Evolutionary conservation across 1,284 basidiomycete species (phyloP).

Genomic region (Termitomyces sp.): DNA sequence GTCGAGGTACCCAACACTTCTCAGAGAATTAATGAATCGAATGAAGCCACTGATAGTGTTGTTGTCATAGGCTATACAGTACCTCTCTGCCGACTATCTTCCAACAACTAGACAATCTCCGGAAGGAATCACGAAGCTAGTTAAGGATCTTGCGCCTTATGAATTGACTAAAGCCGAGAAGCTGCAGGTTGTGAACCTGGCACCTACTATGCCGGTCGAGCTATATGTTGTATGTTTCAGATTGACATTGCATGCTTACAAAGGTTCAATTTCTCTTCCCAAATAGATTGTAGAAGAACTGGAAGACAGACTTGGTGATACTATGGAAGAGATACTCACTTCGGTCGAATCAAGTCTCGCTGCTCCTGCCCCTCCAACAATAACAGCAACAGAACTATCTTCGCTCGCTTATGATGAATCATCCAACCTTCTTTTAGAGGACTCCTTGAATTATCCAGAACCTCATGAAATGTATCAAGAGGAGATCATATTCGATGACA

Average conservation of each 20-base stretch:
- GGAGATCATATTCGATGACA: conserved; percentile 54
- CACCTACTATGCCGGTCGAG: conserved; percentile 78
- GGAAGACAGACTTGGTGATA: conserved; percentile 72
- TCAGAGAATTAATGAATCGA: not conserved
- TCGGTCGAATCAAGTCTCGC: conserved; percentile 51
- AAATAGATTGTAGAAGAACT: conserved; percentile 84
- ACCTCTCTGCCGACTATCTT: conserved; percentile 71
- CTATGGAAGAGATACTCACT: conserved; percentile 66
- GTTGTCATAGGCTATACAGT: conserved; percentile 65
- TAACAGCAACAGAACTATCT: conserved; percentile 11
- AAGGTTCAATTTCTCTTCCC: not conserved
- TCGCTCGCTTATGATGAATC: not conserved
- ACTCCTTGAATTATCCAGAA: conserved; percentile 28
- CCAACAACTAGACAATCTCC: conserved; percentile 66
- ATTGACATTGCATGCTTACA: not conserved
- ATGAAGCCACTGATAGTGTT: not conserved
- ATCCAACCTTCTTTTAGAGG: conserved; percentile 20
- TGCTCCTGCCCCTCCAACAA: conserved; percentile 17
- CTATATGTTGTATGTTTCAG: conserved; percentile 80
- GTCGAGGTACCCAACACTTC: conserved; percentile 61
- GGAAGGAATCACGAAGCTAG: conserved; percentile 61
- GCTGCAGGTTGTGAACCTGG: conserved; percentile 85
- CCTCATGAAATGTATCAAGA: conserved; percentile 21
- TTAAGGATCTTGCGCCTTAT: conserved; percentile 62
- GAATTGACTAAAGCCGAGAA: conserved; percentile 88